Evolutionary conservation across 2,329 filamentous ascomycete species (phyloP), one percentile per base, ranked within the genome.

Genomic region (Fonsecaea multimorphosa): DNA sequence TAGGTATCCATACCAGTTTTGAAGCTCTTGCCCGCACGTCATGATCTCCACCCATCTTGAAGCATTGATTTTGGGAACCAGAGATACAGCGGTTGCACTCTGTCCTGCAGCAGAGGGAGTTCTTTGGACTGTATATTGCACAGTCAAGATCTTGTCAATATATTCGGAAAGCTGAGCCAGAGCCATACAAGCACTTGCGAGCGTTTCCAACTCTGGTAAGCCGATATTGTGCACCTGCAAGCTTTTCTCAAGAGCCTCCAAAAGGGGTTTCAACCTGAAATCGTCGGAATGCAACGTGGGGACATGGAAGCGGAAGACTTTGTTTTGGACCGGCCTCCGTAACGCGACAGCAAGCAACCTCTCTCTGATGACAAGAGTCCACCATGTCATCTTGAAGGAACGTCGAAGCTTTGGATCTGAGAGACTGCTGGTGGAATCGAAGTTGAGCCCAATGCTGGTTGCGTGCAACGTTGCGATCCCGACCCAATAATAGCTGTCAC

Each of bases 401-500:
- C 88, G 91, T 75, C 92, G 90, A 73, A 90, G 90, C 58, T 86
- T 84, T 1, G 81, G 78, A 38, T 91, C 85, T 85, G 96, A 91
- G 72, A 86, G 89, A 5, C 91, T 92, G 64, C 88, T 89, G 31
- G 85, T 85, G 2, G 92, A 92, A 73, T 97, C 91, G 68, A 93
- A 89, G 78, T 97, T 92, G n/a, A 97, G 84, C 6, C 93, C 93
- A 70, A 97, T 96, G 11, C 93, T 97, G 77, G 96, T 92, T 59
- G 93, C 93, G 52, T 97, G 83, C 16, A 93, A 96, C 66, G 96
- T 91, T 44, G 93, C 94, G 40, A 97, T 91, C 19, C 94, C 94
- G 91, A 97, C 97, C 94, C 93, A 97, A 76, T 97, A 93, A 91
- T 94, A 97, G 55, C 93, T 97, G 77, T 97, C 94, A 77, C 97